Evolutionary conservation across 2,329 filamentous ascomycete species (phyloP).

Genomic region (Pseudogymnoascus sp.): DNA sequence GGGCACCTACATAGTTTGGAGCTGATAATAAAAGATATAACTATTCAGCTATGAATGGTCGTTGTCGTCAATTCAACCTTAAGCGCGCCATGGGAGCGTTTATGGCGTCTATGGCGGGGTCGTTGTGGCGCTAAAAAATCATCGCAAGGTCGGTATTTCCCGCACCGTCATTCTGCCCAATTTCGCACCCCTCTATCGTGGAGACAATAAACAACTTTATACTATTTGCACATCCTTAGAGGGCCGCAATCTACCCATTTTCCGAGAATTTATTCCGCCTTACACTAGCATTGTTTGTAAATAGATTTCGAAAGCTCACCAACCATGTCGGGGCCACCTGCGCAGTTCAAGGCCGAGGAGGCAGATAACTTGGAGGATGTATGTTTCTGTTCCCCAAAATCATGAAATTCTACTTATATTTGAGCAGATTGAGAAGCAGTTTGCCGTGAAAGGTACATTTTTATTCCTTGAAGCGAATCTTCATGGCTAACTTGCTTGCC

Average conservation of each 20-base stretch:
- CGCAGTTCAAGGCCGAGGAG: conserved; percentile 47
- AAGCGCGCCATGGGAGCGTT: neutral
- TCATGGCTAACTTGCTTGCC: neutral
- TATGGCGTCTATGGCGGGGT: neutral
- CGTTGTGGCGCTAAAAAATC: neutral
- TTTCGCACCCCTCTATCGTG: neutral
- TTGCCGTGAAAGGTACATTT: conserved; percentile 77
- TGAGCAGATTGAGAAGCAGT: conserved; percentile 91
- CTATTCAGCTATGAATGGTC: neutral
- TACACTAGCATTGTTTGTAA: neutral
- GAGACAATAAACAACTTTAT: neutral
- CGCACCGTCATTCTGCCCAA: conserved; percentile 5
- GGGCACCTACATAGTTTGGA: neutral
- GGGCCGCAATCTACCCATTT: neutral
- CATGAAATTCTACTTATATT: conserved; percentile 14
- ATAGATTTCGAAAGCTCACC: neutral
- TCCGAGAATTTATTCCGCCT: neutral
- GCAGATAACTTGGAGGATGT: conserved; percentile 64
- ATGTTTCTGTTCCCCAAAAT: conserved; percentile 28
- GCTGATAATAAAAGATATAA: neutral
- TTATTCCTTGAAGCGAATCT: neutral
- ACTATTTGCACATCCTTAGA: neutral
- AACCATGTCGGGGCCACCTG: conserved; percentile 20
- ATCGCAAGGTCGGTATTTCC: conserved; percentile 3
- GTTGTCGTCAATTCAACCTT: neutral